Conservation (phyloP, 441 rosid species). For the Pelargonium cotyledonis region DNA sequence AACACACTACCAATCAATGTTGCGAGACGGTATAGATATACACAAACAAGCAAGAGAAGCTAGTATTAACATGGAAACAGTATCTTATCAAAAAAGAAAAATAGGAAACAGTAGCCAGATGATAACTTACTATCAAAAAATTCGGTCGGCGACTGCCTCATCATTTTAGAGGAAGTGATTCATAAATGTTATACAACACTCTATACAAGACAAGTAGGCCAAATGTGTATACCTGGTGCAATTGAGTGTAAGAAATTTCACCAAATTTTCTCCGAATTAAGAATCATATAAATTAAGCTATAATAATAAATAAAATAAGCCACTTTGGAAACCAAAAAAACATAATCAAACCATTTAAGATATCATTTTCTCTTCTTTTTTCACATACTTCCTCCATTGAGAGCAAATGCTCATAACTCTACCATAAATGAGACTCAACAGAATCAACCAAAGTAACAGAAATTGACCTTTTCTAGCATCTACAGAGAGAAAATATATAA, state of each 20-base stretch:
- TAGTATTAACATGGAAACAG: background rate
- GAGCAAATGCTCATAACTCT: background rate
- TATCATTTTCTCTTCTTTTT: background rate
- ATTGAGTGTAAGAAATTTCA: conserved; percentile 1
- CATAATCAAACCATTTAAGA: background rate
- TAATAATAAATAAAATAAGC: background rate
- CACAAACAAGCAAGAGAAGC: conserved; percentile 3
- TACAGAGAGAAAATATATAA: background rate
- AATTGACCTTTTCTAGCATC: background rate
- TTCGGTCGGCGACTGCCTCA: background rate
- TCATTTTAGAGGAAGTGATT: background rate
- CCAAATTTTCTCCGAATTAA: background rate
- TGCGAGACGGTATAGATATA: background rate
- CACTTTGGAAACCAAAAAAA: background rate
- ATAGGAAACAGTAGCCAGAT: background rate
- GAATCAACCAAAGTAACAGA: background rate
- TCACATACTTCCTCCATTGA: background rate
- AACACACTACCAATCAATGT: conserved; percentile 2
- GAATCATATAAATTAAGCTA: background rate
- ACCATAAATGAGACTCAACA: background rate
- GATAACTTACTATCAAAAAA: background rate
- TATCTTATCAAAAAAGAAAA: too few species aligned
- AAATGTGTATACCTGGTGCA: background rate
- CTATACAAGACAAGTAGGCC: background rate
- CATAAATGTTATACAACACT: background rate